A percentile compares a stretch with the other conserved stretches of the same genome.
Conservation (phyloP, 345 rosid genomes). For the Rhodamnia argentea region DNA sequence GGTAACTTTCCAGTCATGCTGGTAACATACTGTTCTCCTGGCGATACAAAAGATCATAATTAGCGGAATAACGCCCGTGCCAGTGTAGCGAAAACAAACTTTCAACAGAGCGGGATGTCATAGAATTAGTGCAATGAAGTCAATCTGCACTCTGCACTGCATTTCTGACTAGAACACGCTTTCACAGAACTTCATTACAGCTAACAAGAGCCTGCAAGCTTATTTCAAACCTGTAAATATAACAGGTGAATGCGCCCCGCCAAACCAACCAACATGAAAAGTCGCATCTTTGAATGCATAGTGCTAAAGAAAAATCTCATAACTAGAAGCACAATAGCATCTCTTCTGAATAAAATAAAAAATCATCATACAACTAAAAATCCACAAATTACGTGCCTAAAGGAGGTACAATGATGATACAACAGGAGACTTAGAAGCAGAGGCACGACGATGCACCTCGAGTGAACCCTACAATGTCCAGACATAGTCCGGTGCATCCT, state of each 20-base stretch:
- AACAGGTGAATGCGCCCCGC: not conserved
- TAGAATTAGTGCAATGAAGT: not conserved
- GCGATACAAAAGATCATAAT: not conserved
- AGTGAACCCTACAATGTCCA: slow-evolving; percentile 39
- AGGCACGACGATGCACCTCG: not conserved
- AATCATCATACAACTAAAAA: not conserved
- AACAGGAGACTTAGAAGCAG: not conserved
- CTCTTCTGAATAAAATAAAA: not conserved
- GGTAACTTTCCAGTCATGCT: not conserved
- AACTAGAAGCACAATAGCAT: not conserved
- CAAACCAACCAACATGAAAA: not conserved
- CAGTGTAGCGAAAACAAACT: not conserved
- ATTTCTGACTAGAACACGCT: not conserved
- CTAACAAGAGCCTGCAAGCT: not conserved
- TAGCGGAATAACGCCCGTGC: not conserved
- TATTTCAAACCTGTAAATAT: not conserved
- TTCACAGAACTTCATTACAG: not conserved
- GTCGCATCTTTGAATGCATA: not conserved
- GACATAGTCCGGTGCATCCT: slow-evolving; percentile 71
- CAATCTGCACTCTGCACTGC: not conserved
- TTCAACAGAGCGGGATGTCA: not conserved
- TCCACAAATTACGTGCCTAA: not conserved
- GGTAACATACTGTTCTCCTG: not conserved
- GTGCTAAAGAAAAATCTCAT: not conserved
- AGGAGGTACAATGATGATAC: not conserved